Evolutionary conservation across 2,329 filamentous ascomycete species (phyloP), one percentile per base, ranked within the genome.

Genomic region (Microsporum canis): DNA sequence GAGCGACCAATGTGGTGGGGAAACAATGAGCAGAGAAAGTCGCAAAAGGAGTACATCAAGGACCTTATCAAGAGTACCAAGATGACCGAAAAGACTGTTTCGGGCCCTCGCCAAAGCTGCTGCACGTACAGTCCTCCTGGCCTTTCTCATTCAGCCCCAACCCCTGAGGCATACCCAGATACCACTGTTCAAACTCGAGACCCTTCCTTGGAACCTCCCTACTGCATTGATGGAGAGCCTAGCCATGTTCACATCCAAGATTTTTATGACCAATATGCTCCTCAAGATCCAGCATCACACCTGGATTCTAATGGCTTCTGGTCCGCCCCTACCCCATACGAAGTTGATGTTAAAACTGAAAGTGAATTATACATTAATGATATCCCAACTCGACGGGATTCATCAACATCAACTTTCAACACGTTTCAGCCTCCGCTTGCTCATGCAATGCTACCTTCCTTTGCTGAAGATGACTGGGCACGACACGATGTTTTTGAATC

Each of bases 1-100:
- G 96, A 95, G 81, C 82, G 91, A 71, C 94, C 94, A 41, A 84
- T 89, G 77, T 99, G 94, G 94, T 99, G 94, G 94, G 88, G 87
- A 77, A 96, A 94, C 80, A 88, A 88, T 71, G 91, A 96, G 65
- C 85, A 88, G 71, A 83, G 94, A 67, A 84, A 87, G 68, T 79
- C 86, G 61, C 90, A 96, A 74, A 99, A 97, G 78, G 94, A 97
- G 72, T 79, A 87, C 67, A 95, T 99, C 81, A 99, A 99, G 82
- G 87, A 88, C 76, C 89, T 92, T 75, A 97, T 99, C 80, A 96
- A 96, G 84, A 85, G 87, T 72, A 97, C 94, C 72, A 97, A 97
- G 83, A 82, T 95, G 67, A 86, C 86, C 31, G 92, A 96, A 77
- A 96, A 96, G 84, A 80, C 84, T 59, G 81, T 84, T 59, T 76